Evolutionary conservation across 1,284 basidiomycete species (phyloP).

Genomic region (Cutaneotrichosporon curvatum): DNA sequence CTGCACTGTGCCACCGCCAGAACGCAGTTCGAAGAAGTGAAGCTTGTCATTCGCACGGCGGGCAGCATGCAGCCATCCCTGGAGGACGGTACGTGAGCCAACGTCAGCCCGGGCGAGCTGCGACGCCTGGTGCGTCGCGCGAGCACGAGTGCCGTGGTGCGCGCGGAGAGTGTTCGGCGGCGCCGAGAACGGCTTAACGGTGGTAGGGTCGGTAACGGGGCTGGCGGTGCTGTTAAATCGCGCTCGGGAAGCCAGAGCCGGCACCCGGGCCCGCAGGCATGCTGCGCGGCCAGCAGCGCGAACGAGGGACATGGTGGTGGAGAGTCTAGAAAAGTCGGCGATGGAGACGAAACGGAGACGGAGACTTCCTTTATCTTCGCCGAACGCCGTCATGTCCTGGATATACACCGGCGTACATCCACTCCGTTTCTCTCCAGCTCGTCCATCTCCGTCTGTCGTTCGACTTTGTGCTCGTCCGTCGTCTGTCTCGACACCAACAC

Average conservation of each 20-base stretch:
- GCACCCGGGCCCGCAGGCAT: background rate
- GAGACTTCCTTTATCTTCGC: too few species aligned
- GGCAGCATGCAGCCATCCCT: conserved; percentile 72
- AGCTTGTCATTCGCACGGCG: conserved; percentile 40
- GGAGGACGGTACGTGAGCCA: conserved; percentile 57
- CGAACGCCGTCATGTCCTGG: background rate
- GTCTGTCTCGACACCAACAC: background rate
- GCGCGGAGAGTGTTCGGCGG: conserved; percentile 3
- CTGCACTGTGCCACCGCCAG: conserved; percentile 64
- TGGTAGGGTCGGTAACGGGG: background rate
- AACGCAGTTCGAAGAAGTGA: conserved; percentile 58
- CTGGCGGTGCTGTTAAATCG: background rate
- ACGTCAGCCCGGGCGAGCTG: conserved; percentile 53
- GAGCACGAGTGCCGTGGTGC: conserved; percentile 16
- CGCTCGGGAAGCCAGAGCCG: background rate
- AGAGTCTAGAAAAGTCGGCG: too few species aligned
- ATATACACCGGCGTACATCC: too few species aligned
- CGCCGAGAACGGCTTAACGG: conserved; percentile 8
- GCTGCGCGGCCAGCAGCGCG: background rate
- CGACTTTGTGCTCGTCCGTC: too few species aligned
- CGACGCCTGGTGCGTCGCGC: conserved; percentile 57
- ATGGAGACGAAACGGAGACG: too few species aligned
- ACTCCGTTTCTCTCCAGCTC: background rate
- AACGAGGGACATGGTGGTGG: conserved; percentile 1
- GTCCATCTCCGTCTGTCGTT: background rate